Evolutionary conservation across 2,329 filamentous ascomycete species (phyloP), one percentile per base, ranked within the genome.

Genomic region (Acrocalymma vagum): DNA sequence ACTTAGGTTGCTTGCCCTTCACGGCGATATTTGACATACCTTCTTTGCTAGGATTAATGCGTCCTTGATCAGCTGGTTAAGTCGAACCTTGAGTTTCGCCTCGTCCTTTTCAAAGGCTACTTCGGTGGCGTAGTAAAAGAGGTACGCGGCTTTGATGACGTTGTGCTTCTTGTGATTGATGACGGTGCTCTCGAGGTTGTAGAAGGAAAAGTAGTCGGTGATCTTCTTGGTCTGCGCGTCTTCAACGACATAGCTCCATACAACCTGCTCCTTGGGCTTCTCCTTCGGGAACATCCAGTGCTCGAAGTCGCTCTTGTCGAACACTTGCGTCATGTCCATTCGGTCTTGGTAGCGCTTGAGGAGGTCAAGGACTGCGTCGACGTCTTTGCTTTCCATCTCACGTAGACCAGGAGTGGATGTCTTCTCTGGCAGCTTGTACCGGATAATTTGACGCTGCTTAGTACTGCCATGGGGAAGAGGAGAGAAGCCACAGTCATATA

Each of bases 191-290:
- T 96, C 91, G 22, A 99, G 86, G 64, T 85, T 86, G 78, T 97
- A 99, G 75, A 97, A 99, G 24, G 91, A 96, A 74, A 96, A 87
- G 74, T 96, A 96, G 72, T 99, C 94, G 24, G 90, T 96, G 63
- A 99, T 89, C 59, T 90, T 90, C 48, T 88, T 82, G 34, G 86
- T 84, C 30, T 83, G 58, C 0, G 79, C 72, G 37, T 87, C 81
- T 66, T 82, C 93, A 10, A 95, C 90, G 8, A 99, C 93, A 55
- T 95, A 97, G 3, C 86, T 85, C 89, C 90, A 99, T 10, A 97
- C 85, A 7, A 96, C 91, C 69, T 92, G 89, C 62, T 96, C 69
- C 33, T 67, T 62, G 0, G 60, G 57, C 17, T 59, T 56, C 38
- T 67, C 88, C 30, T 84, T 83, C 50, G 87, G 85, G 58, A 92